Base-by-base conservation (phyloP, 2,329 filamentous ascomycete genomes). In the Alternaria ventricosa region DNA sequence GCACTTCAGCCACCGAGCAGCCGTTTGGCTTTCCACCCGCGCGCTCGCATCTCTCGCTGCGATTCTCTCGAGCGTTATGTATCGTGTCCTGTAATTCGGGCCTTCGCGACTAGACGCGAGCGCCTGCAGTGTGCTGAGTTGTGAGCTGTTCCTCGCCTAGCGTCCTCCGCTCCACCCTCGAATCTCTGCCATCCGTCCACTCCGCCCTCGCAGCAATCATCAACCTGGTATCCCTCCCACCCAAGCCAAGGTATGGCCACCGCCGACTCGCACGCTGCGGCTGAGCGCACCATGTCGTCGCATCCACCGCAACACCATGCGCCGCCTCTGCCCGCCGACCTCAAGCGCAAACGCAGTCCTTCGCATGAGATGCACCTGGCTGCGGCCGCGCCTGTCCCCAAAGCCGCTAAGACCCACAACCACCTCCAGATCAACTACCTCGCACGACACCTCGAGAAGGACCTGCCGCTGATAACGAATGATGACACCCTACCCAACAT, bases 401-500 rank as follows among this genome's bases (percentile, higher is more conserved):
- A 88, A 77, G 76, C 82, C 58, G 82, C 81, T 74, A 88, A 87
- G 78, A 86, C 82, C 55, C 84, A 83, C 74, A 87, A 87, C 75
- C 87, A 89, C 72, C 82, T 90, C 47, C 88, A 89, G 77, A 90
- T 90, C 81, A 90, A 90, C 79, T 90, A 90, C 70, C 86, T 90
- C 57, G 88, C 87, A 55, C 84, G 88, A 45, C 88, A 89, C 65
- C 86, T 87, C 70, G 82, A 85, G 36, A 85, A 88, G 43, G 88
- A 89, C 72, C 82, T 90, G 25, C 88, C 88, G 33, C 83, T 90
- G 20, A 85, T 90, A 66, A 87, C 84, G 61, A 84, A 85, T 67
- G 86, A 89, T 59, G 92, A 94, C 73, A 90, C 88, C 11, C 91
- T 97, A 73, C 87, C 88, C 12, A 90, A 92, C 70, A 88, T 96